Percentiles rank a stretch among this genome's conserved stretches.
These are phyloP conservation scores for Tremella yokohamensis DNA, from an alignment of 768 basidiomycete species.

Conservation along the genomic window DNA sequence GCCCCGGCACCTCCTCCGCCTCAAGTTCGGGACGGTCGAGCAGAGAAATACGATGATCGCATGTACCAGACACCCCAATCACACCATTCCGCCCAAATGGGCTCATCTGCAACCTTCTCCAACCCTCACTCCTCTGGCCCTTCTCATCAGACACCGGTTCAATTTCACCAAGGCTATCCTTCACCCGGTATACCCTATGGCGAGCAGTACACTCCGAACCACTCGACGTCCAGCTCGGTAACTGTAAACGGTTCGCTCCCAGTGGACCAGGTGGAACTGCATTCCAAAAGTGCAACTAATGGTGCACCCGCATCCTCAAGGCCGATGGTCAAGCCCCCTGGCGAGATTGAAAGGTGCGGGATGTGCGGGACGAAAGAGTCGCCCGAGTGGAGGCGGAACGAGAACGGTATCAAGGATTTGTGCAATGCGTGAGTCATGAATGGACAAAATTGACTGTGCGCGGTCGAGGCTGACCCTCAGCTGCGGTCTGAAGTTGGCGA, in stretches of 20 bases:
- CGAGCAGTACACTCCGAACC: constrained; percentile 2
- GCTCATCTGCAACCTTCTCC: background rate
- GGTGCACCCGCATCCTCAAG: constrained; percentile 13
- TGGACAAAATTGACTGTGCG: background rate
- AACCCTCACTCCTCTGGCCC: background rate
- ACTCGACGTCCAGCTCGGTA: background rate
- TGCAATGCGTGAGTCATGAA: constrained; percentile 49
- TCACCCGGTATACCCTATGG: background rate
- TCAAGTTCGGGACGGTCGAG: background rate
- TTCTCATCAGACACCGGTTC: background rate
- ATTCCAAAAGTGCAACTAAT: background rate
- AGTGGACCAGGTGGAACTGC: background rate
- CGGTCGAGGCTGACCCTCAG: constrained; percentile 15
- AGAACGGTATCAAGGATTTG: constrained; percentile 47
- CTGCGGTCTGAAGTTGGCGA: constrained; percentile 46
- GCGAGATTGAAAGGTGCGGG: constrained; percentile 40
- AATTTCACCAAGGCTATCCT: background rate
- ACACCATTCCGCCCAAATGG: constrained; percentile 5
- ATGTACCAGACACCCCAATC: background rate
- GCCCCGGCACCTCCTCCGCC: background rate
- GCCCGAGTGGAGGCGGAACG: constrained; percentile 49
- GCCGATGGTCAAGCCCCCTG: constrained; percentile 46
- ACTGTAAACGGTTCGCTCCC: background rate
- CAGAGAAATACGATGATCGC: constrained; percentile 2
- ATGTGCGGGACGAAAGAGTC: constrained; percentile 41